These are phyloP conservation scores for Lentinus tigrinus DNA, from an alignment of 768 basidiomycete species.

Conservation along the genomic window DNA sequence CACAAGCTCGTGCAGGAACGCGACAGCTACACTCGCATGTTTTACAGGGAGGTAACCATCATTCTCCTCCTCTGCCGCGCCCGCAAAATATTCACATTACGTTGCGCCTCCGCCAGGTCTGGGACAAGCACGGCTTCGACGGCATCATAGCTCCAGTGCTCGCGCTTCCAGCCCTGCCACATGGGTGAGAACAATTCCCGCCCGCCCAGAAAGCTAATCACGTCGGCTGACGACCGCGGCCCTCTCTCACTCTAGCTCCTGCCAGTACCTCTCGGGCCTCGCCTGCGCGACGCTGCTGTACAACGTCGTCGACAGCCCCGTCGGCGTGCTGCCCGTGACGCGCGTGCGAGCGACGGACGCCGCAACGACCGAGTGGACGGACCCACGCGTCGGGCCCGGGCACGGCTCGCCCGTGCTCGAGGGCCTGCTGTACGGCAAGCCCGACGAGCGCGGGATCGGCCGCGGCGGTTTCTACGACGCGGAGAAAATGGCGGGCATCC, in stretches of 20 bases:
- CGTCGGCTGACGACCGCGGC: constrained; percentile 10
- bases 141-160: constrained; percentile 75
- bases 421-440: constrained; percentile 50
- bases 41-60: constrained; percentile 51
- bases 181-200: constrained; percentile 46
- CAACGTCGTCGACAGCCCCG: constrained; percentile 75
- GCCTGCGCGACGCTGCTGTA: constrained; percentile 43
- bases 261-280: neutral
- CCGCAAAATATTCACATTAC: too few relatives aligned
- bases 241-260: neutral
- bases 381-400: constrained; percentile 37
- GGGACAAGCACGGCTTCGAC: constrained; percentile 69
- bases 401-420: constrained; percentile 64
- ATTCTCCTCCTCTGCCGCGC: constrained; percentile 11
- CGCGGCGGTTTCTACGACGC: constrained; percentile 58
- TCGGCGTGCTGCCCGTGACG: constrained; percentile 77
- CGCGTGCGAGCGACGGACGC: constrained; percentile 68
- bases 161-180: constrained; percentile 69
- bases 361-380: constrained; percentile 60
- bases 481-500: constrained; percentile 69
- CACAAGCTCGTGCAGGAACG: constrained; percentile 41
- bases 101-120: constrained; percentile 49
- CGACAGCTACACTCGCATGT: constrained; percentile 44
- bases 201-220: neutral
- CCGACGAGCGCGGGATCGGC: constrained; percentile 8